Evolutionary conservation across 768 basidiomycete genomes (phyloP).

Genomic region (Trametes maxima): DNA sequence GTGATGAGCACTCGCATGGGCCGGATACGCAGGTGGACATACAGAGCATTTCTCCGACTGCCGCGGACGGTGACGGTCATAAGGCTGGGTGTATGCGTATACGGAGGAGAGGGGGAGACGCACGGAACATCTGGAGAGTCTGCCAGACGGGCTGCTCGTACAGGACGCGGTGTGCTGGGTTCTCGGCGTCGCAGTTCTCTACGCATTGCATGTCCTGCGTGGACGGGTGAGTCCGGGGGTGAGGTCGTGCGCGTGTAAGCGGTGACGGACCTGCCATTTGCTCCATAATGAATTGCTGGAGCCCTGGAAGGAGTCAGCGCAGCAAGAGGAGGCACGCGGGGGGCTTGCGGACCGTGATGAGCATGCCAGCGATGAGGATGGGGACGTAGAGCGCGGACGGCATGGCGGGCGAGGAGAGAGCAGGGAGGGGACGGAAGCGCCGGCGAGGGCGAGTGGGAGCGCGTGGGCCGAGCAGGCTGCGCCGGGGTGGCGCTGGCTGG

Average conservation of each 20-base stretch:
- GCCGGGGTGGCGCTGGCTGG: too few species aligned
- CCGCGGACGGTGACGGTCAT: constrained; percentile 41
- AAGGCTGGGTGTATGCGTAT: constrained; percentile 10
- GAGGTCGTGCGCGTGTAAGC: neutral
- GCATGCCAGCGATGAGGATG: constrained; percentile 89
- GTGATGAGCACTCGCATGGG: constrained; percentile 9
- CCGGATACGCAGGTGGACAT: constrained; percentile 40
- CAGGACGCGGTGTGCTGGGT: constrained; percentile 62
- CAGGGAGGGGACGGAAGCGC: constrained; percentile 2
- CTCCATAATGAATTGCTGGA: constrained; percentile 80
- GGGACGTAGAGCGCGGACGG: constrained; percentile 70
- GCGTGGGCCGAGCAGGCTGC: neutral
- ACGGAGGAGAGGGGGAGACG: constrained; percentile 37
- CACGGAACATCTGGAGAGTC: constrained; percentile 87
- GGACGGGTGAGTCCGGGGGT: neutral
- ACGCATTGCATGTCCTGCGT: constrained; percentile 96
- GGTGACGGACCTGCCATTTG: constrained; percentile 71
- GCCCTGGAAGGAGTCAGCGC: constrained; percentile 47
- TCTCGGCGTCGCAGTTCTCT: constrained; percentile 78
- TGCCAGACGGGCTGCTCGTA: constrained; percentile 98
- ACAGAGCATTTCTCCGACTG: constrained; percentile 96
- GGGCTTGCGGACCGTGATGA: constrained; percentile 66
- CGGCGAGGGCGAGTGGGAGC: neutral
- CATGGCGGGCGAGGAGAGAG: constrained; percentile 45
- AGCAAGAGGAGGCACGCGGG: neutral